These are phyloP conservation scores for Saccharomyces hybrid DNA, from an alignment of 1,139 yeast genomes.

Conservation along the genomic window DNA sequence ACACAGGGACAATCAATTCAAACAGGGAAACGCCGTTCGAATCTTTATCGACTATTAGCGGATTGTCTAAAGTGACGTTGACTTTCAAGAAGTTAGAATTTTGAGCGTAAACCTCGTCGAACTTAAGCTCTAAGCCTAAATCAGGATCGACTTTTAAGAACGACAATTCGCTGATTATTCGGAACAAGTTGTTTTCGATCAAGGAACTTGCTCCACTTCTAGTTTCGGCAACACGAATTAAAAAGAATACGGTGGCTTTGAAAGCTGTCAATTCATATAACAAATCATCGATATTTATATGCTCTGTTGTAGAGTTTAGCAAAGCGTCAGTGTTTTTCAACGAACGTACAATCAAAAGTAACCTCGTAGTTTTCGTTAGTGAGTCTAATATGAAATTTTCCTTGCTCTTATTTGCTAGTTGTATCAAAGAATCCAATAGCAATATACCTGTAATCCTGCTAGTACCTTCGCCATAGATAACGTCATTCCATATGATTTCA, in stretches of 20 bases:
- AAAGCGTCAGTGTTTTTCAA: slow-evolving; percentile 63
- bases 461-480: slow-evolving; percentile 70
- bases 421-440: slow-evolving; percentile 61
- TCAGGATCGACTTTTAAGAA: slow-evolving; percentile 72
- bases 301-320: slow-evolving; percentile 33
- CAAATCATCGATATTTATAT: slow-evolving; percentile 44
- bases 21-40: slow-evolving; percentile 43
- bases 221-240: slow-evolving; percentile 68
- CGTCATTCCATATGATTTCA: slow-evolving; percentile 65
- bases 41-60: slow-evolving; percentile 34
- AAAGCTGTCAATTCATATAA: slow-evolving; percentile 70
- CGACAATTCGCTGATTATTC: slow-evolving; percentile 48
- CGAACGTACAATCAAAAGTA: slow-evolving; percentile 57
- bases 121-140: slow-evolving; percentile 49
- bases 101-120: slow-evolving; percentile 31
- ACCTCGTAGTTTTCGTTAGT: slow-evolving; percentile 56
- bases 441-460: slow-evolving; percentile 70
- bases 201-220: slow-evolving; percentile 70
- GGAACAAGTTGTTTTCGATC: slow-evolving; percentile 65
- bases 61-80: slow-evolving; percentile 45
- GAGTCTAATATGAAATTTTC: slow-evolving; percentile 53
- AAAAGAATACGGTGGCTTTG: slow-evolving; percentile 59
- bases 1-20: slow-evolving; percentile 68
- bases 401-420: slow-evolving; percentile 45
- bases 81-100: slow-evolving; percentile 34